Evolutionary conservation across 768 basidiomycete genomes (phyloP).

Genomic region (Lactarius psammicola): DNA sequence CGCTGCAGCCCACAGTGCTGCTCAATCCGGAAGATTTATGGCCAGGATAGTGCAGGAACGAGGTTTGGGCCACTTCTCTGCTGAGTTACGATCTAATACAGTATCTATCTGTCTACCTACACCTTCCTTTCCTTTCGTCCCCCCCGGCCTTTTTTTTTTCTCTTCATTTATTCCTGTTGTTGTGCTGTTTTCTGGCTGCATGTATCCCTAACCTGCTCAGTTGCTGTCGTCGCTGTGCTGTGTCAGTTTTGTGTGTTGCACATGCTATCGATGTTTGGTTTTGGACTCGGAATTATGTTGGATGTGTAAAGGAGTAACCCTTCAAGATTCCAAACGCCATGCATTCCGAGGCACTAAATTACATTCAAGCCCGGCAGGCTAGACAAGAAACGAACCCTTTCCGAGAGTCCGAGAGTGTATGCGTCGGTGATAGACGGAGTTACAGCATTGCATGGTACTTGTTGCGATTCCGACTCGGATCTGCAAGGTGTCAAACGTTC

Average conservation of each 20-base stretch:
- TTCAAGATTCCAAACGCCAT: neutral
- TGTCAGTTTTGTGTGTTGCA: neutral
- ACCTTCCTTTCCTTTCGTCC: neutral
- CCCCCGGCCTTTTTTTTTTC: too few relatives aligned
- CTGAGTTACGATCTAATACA: neutral
- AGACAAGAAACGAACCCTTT: too few relatives aligned
- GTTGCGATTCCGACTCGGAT: too few relatives aligned
- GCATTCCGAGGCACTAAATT: neutral
- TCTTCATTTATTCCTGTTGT: constrained; percentile 7
- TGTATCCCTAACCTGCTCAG: constrained; percentile 17
- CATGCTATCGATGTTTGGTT: neutral
- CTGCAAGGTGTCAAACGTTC: neutral
- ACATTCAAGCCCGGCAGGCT: neutral
- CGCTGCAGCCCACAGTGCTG: constrained; percentile 24
- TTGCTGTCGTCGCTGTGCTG: neutral
- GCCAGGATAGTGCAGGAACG: constrained; percentile 1
- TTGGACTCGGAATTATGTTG: neutral
- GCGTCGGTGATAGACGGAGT: too few relatives aligned
- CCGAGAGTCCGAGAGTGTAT: too few relatives aligned
- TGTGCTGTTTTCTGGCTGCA: constrained; percentile 7
- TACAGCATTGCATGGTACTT: too few relatives aligned
- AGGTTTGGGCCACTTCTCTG: neutral
- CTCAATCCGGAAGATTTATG: constrained; percentile 17
- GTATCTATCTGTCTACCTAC: constrained; percentile 2
- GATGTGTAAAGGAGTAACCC: neutral